These are phyloP conservation scores for Tricholoma saponaceum DNA, from an alignment of 768 basidiomycete species.

Conservation along the genomic window DNA sequence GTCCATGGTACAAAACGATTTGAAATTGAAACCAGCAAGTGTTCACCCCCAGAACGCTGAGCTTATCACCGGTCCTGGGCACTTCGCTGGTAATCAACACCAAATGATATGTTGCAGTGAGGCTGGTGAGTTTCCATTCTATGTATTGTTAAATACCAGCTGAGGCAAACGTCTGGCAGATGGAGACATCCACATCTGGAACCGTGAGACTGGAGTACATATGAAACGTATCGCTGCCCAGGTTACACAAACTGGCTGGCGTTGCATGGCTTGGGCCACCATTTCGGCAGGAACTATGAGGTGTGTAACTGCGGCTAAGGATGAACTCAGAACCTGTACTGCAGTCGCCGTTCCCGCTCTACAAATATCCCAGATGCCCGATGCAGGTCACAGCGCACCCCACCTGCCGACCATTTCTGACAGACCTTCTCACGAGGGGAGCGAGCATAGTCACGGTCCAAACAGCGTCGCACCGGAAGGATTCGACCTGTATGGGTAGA, in stretches of 20 bases:
- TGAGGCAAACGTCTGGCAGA: neutral
- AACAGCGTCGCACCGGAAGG: neutral
- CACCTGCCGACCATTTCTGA: neutral
- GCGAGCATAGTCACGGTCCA: neutral
- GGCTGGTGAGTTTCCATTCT: neutral
- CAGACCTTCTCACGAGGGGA: neutral
- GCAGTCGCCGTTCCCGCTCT: neutral
- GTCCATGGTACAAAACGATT: neutral
- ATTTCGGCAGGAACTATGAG: neutral
- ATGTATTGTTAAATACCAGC: neutral
- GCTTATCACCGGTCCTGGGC: neutral
- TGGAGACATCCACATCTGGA: neutral
- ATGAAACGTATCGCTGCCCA: neutral
- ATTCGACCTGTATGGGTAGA: too few species aligned
- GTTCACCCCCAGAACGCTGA: neutral
- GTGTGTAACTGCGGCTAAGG: neutral
- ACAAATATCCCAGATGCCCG: neutral
- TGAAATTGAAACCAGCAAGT: neutral
- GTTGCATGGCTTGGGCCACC: neutral
- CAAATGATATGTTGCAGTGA: neutral
- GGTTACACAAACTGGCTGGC: neutral
- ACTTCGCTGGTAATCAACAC: constrained; percentile 1
- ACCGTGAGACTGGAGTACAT: neutral
- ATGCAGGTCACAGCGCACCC: neutral
- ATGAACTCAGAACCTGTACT: neutral